Evolutionary conservation across 2,329 filamentous ascomycete species (phyloP).

Genomic region (Alternaria panax): DNA sequence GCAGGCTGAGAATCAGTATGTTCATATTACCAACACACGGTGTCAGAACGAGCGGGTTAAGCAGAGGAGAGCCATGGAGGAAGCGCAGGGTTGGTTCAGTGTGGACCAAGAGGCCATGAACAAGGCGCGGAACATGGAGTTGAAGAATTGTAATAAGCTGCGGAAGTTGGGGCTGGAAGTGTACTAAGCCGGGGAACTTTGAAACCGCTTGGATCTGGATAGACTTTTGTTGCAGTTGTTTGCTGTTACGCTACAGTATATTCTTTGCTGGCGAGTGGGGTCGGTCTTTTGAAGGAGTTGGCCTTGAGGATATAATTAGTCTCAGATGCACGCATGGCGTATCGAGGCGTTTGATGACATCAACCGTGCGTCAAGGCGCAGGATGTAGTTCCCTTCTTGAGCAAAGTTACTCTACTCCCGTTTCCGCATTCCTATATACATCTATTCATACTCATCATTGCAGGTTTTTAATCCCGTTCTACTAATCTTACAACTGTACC

Average conservation of each 20-base stretch:
- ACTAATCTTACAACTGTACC: neutral
- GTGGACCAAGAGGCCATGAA: constrained; percentile 81
- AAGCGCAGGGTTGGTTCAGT: constrained; percentile 87
- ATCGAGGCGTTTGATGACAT: constrained; percentile 7
- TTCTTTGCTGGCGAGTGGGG: neutral
- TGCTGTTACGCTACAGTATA: neutral
- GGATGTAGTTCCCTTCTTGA: constrained; percentile 3
- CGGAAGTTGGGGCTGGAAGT: constrained; percentile 53
- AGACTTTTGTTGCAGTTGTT: neutral
- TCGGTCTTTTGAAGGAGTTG: neutral
- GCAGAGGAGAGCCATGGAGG: constrained; percentile 73
- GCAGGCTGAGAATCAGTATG: constrained; percentile 75
- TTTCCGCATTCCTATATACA: neutral
- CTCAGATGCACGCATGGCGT: constrained; percentile 16
- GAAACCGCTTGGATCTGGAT: neutral
- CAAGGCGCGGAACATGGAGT: constrained; percentile 67
- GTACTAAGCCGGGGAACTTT: neutral
- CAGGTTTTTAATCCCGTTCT: neutral
- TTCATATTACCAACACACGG: constrained; percentile 70
- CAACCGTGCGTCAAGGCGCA: neutral
- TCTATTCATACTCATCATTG: neutral
- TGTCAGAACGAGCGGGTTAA: constrained; percentile 77
- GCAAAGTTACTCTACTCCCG: neutral
- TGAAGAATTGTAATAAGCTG: constrained; percentile 66
- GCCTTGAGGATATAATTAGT: neutral